These are phyloP conservation scores for Globisporangium emineosum DNA, from an alignment of 352 stramenopile species.

Conservation along the genomic window DNA sequence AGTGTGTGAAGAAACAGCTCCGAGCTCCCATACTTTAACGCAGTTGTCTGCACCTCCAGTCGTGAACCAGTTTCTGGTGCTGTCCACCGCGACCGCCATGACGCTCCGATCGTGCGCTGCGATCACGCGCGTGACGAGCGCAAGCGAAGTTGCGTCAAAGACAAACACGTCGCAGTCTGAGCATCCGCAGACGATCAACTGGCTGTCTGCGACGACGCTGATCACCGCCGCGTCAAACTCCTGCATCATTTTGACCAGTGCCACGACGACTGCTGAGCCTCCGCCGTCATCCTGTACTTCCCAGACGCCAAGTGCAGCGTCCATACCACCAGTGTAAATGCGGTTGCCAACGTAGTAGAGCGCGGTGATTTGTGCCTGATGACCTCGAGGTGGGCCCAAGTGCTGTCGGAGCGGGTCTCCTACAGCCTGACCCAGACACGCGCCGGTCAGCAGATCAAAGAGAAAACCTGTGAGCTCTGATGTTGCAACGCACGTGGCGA, in stretches of 20 bases:
- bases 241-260: constrained; percentile 43
- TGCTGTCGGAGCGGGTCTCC: constrained; percentile 62
- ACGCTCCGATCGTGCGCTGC: constrained; percentile 49
- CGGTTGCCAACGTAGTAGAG: constrained; percentile 54
- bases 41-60: constrained; percentile 58
- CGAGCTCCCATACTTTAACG: constrained; percentile 65
- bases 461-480: constrained; percentile 43
- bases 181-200: constrained; percentile 54
- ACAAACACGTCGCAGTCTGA: constrained; percentile 76
- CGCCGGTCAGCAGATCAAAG: constrained; percentile 65
- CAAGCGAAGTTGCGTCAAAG: constrained; percentile 43
- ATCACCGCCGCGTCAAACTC: constrained; percentile 77
- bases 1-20: constrained; percentile 18
- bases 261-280: constrained; percentile 42
- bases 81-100: constrained; percentile 45
- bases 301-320: constrained; percentile 65
- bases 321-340: constrained; percentile 71
- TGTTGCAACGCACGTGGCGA: constrained; percentile 55
- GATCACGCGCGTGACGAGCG: constrained; percentile 47
- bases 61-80: constrained; percentile 36
- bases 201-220: constrained; percentile 50
- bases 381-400: constrained; percentile 53
- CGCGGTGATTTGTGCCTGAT: constrained; percentile 67
- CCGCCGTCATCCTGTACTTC: constrained; percentile 57
- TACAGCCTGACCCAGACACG: constrained; percentile 60